phyloP scores from a whole-genome alignment of 2,329 filamentous ascomycete species.

The Xylaria sp. region DNA sequence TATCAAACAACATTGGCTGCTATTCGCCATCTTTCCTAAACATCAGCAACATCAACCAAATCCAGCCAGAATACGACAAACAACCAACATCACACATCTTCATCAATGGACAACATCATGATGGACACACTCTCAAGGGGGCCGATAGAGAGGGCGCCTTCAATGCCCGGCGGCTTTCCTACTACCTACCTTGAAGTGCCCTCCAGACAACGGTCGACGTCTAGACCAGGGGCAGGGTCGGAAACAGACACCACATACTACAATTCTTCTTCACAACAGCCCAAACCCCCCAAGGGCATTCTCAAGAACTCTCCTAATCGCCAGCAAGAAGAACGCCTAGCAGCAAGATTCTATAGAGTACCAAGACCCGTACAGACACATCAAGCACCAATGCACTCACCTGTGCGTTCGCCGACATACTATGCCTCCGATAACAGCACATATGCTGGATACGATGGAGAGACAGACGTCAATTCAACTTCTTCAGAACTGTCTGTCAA shows the following conservation, averaged over 20 bases:
- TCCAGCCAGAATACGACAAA: conserved; percentile 44
- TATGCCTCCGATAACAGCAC: conserved; percentile 46
- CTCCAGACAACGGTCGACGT: conserved; percentile 34
- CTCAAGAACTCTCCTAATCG: conserved; percentile 44
- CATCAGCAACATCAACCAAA: conserved; percentile 34
- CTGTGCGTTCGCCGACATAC: conserved; percentile 45
- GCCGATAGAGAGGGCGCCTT: conserved; percentile 40
- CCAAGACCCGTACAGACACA: conserved; percentile 36
- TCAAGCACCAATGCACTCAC: conserved; percentile 31
- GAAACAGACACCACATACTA: conserved; percentile 45
- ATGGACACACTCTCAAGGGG: conserved; percentile 42
- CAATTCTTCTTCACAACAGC: conserved; percentile 30
- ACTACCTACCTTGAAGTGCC: conserved; percentile 38
- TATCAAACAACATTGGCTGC: conserved; percentile 37
- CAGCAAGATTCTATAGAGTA: conserved; percentile 47
- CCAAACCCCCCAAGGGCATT: conserved; percentile 45
- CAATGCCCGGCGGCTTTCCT: conserved; percentile 47
- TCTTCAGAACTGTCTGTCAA: conserved; percentile 53
- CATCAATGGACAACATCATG: conserved; percentile 28
- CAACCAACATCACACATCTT: conserved; percentile 12
- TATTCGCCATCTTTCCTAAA: conserved; percentile 32
- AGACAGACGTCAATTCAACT: conserved; percentile 52
- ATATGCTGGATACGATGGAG: conserved; percentile 46
- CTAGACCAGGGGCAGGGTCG: conserved; percentile 37
- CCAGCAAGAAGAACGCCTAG: conserved; percentile 42